Percentiles rank a stretch among this genome's conserved stretches.
phyloP scores from a whole-genome alignment of 2,329 filamentous ascomycete genomes.

The Penicillium sp. region DNA sequence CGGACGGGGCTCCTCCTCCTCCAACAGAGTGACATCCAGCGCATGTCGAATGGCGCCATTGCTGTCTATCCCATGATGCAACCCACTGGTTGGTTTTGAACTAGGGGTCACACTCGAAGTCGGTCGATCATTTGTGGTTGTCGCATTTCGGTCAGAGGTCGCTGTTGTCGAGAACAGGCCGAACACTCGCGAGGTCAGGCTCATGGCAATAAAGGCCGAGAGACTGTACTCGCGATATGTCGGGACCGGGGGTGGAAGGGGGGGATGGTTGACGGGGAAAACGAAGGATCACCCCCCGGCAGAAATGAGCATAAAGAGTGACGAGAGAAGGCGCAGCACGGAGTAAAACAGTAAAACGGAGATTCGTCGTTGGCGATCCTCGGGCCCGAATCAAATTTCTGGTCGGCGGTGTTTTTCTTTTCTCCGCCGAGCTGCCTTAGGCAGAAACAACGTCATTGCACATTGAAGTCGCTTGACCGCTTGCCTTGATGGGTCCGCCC shows the following conservation, averaged over 20 bases:
- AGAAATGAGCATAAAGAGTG: constrained; percentile 18
- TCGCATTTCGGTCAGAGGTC: constrained; percentile 24
- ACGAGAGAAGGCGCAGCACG: constrained; percentile 10
- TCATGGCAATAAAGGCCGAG: constrained; percentile 49
- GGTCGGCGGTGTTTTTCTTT: constrained; percentile 33
- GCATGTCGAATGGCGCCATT: constrained; percentile 12
- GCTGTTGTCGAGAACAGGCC: constrained; percentile 51
- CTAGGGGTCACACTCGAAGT: constrained; percentile 31
- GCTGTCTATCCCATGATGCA: constrained; percentile 18
- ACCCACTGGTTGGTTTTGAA: constrained; percentile 17
- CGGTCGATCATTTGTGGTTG: constrained; percentile 27
- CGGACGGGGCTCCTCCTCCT: constrained; percentile 57
- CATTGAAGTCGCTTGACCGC: too few species aligned
- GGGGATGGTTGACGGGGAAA: constrained; percentile 23
- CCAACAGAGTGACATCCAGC: constrained; percentile 43
- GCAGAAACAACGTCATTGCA: constrained; percentile 18
- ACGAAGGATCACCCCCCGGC: constrained; percentile 16
- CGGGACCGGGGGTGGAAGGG: constrained; percentile 29
- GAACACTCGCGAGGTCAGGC: constrained; percentile 55
- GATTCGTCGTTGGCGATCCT: constrained; percentile 3
- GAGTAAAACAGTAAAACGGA: background rate
- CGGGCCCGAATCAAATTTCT: constrained; percentile 31
- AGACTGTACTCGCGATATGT: constrained; percentile 32
- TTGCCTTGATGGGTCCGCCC: too few species aligned
- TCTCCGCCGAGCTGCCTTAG: constrained; percentile 30